Conservation (phyloP, 2,329 filamentous ascomycete genomes). For the Claviceps pazoutovae region DNA sequence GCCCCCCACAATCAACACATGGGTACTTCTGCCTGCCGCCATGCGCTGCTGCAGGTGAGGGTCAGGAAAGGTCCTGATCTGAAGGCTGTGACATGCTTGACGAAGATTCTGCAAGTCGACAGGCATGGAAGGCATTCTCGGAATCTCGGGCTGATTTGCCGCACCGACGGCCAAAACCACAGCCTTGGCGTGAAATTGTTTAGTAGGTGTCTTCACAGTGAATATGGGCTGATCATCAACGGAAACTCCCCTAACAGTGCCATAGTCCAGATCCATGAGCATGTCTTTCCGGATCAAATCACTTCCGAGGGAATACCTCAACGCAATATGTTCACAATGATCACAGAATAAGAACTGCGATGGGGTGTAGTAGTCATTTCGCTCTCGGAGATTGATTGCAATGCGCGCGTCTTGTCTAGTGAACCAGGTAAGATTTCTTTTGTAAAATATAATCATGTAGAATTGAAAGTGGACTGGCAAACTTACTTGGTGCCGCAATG, state of each 20-base stretch:
- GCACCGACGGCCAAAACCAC: conserved; percentile 61
- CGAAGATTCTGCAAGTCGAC: conserved; percentile 10
- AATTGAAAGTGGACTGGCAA: neutral
- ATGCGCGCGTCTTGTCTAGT: conserved; percentile 29
- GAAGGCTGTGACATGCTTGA: conserved; percentile 50
- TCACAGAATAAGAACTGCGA: conserved; percentile 47
- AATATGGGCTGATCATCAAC: conserved; percentile 44
- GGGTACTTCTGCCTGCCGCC: conserved; percentile 33
- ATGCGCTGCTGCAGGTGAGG: conserved; percentile 39
- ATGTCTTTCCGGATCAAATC: conserved; percentile 47
- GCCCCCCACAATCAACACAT: conserved; percentile 58
- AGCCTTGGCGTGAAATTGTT: conserved; percentile 40
- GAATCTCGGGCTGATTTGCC: conserved; percentile 43
- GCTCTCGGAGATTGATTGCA: conserved; percentile 50
- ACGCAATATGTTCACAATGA: conserved; percentile 43
- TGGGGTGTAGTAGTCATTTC: conserved; percentile 56
- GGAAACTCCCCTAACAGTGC: conserved; percentile 29
- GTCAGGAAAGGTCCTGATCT: conserved; percentile 45
- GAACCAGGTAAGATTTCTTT: neutral
- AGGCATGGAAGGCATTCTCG: conserved; percentile 22
- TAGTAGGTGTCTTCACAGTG: conserved; percentile 43
- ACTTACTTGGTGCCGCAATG: conserved; percentile 29
- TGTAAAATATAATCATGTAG: neutral
- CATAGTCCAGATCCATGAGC: conserved; percentile 48
- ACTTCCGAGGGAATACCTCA: conserved; percentile 32